Conservation (phyloP, 2,329 filamentous ascomycete species). For the Cercospora sojina region DNA sequence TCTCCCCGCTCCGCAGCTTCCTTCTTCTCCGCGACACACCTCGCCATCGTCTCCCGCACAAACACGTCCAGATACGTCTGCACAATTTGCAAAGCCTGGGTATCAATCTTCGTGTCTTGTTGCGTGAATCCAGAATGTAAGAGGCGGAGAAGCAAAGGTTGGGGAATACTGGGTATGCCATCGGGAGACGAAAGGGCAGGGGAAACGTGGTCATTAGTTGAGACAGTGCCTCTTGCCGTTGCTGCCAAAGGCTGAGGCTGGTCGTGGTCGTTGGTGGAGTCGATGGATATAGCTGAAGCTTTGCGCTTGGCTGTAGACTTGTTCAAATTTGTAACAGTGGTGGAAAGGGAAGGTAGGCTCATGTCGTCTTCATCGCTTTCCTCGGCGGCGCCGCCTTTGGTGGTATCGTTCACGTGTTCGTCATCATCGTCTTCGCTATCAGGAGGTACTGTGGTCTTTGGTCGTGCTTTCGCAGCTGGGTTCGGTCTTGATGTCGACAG, state of each 20-base stretch:
- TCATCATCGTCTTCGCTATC: constrained; percentile 26
- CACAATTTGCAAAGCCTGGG: constrained; percentile 72
- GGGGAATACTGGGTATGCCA: constrained; percentile 57
- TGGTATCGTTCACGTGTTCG: constrained; percentile 11
- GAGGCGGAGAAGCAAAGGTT: constrained; percentile 70
- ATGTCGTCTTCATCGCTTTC: constrained; percentile 20
- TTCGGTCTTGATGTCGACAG: not conserved
- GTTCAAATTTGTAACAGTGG: not conserved
- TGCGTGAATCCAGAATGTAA: constrained; percentile 76
- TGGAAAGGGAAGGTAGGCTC: constrained; percentile 26
- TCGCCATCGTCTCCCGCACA: constrained; percentile 80
- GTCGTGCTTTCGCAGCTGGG: constrained; percentile 11
- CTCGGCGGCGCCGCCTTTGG: not conserved
- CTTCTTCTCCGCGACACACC: constrained; percentile 68
- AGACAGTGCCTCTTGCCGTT: not conserved
- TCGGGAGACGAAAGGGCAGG: constrained; percentile 27
- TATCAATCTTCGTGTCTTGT: constrained; percentile 69
- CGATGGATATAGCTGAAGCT: constrained; percentile 21
- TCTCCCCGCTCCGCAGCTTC: constrained; percentile 39
- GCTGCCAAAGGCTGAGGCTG: not conserved
- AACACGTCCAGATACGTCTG: constrained; percentile 90
- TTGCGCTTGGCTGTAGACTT: constrained; percentile 17
- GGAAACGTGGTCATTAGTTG: not conserved
- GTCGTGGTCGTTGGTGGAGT: constrained; percentile 16
- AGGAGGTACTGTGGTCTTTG: not conserved